These are phyloP conservation scores for Botryotinia narcissicola DNA, from an alignment of 2,329 filamentous ascomycete species.

Conservation along the genomic window DNA sequence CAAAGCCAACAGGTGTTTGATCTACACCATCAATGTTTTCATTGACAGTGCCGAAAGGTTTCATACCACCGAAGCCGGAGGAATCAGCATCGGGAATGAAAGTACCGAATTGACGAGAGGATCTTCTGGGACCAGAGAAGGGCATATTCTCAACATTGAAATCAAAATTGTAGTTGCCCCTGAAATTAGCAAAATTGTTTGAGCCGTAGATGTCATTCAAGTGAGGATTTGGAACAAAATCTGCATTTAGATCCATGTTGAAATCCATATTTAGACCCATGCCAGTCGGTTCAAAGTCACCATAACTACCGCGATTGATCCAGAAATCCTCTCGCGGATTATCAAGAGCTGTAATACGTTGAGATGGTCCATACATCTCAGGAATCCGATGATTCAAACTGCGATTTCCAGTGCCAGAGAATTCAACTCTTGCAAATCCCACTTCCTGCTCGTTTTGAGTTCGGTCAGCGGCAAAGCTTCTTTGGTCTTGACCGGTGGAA, in stretches of 20 bases:
- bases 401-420: too few relatives aligned
- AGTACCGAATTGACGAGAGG: not conserved
- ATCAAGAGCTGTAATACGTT: not conserved
- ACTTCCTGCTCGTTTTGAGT: not conserved
- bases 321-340: not conserved
- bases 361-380: not conserved
- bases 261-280: not conserved
- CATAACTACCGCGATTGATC: not conserved
- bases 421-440: too few relatives aligned
- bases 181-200: not conserved
- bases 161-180: too few relatives aligned
- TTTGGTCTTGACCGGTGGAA: not conserved
- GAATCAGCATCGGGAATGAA: not conserved
- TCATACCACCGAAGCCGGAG: not conserved
- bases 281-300: not conserved
- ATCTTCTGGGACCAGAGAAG: not conserved
- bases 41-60: not conserved
- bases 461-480: accelerated
- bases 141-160: not conserved
- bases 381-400: not conserved
- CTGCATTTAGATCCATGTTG: not conserved
- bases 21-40: not conserved
- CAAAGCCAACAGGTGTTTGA: not conserved
- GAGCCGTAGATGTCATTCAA: not conserved
- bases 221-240: not conserved